Percentiles rank a stretch among this genome's conserved stretches.
Conservation (phyloP, 345 rosid species). For the Acer yangbiense region DNA sequence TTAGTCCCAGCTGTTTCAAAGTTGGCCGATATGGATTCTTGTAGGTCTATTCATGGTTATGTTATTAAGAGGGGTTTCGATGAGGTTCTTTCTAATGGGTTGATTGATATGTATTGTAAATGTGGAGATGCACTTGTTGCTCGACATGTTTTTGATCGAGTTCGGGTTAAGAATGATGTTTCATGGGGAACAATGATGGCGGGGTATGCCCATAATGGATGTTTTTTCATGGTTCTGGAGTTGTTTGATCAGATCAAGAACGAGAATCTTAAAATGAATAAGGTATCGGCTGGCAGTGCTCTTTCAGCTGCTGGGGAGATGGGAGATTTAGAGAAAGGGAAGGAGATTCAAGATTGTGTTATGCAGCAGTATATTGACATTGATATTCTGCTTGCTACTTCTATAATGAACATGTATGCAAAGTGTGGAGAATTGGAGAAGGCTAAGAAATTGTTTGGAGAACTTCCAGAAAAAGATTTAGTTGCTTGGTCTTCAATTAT, state of each 20-base stretch:
- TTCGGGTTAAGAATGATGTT: slow-evolving; percentile 35
- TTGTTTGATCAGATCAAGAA: slow-evolving; percentile 43
- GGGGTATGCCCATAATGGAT: slow-evolving; percentile 52
- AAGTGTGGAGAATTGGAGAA: slow-evolving; percentile 50
- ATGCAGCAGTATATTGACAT: slow-evolving; percentile 36
- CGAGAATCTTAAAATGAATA: slow-evolving; percentile 37
- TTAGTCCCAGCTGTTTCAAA: slow-evolving; percentile 64
- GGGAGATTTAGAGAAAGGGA: slow-evolving; percentile 42
- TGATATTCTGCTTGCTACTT: slow-evolving; percentile 51
- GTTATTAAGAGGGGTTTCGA: slow-evolving; percentile 45
- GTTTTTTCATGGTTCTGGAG: slow-evolving; percentile 42
- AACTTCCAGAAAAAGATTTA: slow-evolving; percentile 41
- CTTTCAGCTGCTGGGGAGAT: slow-evolving; percentile 56
- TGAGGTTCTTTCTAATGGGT: slow-evolving; percentile 41
- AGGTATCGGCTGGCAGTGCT: slow-evolving; percentile 43
- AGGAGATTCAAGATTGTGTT: slow-evolving; percentile 38
- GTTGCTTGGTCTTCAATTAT: slow-evolving; percentile 69
- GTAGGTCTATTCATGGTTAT: slow-evolving; percentile 56
- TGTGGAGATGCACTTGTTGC: slow-evolving; percentile 43
- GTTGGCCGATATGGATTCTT: slow-evolving; percentile 38
- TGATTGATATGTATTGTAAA: slow-evolving; percentile 61
- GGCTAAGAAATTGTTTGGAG: slow-evolving; percentile 40
- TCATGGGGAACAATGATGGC: slow-evolving; percentile 63
- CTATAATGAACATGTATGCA: slow-evolving; percentile 57
- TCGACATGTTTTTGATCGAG: slow-evolving; percentile 38